Conservation (phyloP, 345 rosid species). For the Brassica nigra region DNA sequence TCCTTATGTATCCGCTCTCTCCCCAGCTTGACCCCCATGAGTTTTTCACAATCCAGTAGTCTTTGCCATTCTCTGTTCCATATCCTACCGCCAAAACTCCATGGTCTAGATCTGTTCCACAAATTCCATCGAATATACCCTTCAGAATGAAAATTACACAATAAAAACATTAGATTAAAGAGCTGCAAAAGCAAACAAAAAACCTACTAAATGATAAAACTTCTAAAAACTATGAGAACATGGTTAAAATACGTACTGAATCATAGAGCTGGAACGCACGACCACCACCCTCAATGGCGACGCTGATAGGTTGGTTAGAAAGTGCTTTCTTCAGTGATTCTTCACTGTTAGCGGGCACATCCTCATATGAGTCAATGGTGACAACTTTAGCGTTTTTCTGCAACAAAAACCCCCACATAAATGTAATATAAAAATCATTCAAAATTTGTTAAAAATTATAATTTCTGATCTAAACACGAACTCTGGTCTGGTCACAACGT, state of each 20-base stretch:
- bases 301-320: slow-evolving; percentile 66
- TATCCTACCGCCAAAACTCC: slow-evolving; percentile 90
- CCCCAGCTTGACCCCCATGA: slow-evolving; percentile 94
- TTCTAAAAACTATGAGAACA: not conserved
- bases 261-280: slow-evolving; percentile 65
- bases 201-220: not conserved
- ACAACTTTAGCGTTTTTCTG: slow-evolving; percentile 78
- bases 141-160: slow-evolving; percentile 18
- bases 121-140: slow-evolving; percentile 76
- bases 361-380: slow-evolving; percentile 53
- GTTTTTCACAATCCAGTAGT: slow-evolving; percentile 83
- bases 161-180: not conserved
- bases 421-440: not conserved
- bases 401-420: slow-evolving; percentile 6
- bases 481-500: slow-evolving; percentile 59
- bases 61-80: slow-evolving; percentile 70
- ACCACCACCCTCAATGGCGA: slow-evolving; percentile 81
- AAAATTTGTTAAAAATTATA: slow-evolving; percentile 11
- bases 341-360: slow-evolving; percentile 63
- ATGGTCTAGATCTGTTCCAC: slow-evolving; percentile 83
- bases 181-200: not conserved
- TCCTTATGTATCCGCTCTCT: slow-evolving; percentile 71
- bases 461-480: slow-evolving; percentile 18
- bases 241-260: slow-evolving; percentile 5
- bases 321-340: slow-evolving; percentile 65